A percentile compares a stretch with the other conserved stretches of the same genome.
Evolutionary conservation across 192 early-diverging fungal genomes (phyloP).

Genomic region (Backusella liffmaniae): DNA sequence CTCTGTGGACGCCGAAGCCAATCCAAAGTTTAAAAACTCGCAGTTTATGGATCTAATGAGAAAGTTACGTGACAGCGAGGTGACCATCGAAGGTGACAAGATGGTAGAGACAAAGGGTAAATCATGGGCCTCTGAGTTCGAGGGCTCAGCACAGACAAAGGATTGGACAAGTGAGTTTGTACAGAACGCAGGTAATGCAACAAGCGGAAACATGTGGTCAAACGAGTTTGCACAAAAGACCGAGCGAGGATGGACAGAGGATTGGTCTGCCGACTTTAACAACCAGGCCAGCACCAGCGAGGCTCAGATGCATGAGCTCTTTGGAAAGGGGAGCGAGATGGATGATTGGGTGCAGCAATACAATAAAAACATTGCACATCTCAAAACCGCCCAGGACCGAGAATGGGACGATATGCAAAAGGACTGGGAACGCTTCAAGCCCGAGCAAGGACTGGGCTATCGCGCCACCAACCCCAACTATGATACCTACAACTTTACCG

Average conservation of each 20-base stretch:
- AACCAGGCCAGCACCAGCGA: not conserved
- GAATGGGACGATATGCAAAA: conserved; percentile 74
- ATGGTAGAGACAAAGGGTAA: conserved; percentile 60
- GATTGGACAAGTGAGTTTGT: conserved; percentile 34
- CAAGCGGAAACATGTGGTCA: conserved; percentile 34
- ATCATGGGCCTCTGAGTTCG: conserved; percentile 39
- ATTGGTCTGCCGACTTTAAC: conserved; percentile 17
- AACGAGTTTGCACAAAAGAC: conserved; percentile 21
- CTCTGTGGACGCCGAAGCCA: conserved; percentile 67
- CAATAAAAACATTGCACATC: conserved; percentile 65
- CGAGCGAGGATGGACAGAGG: conserved; percentile 26
- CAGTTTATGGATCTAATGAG: conserved; percentile 93
- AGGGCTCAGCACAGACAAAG: not conserved
- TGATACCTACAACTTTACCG: conserved; percentile 73
- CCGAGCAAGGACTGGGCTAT: conserved; percentile 43
- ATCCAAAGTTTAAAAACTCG: conserved; percentile 92
- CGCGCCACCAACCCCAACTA: conserved; percentile 55
- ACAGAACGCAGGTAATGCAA: not conserved
- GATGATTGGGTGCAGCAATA: conserved; percentile 71
- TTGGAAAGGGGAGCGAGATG: conserved; percentile 49
- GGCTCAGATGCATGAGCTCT: conserved; percentile 47
- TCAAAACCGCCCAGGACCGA: conserved; percentile 60
- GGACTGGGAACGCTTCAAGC: conserved; percentile 56
- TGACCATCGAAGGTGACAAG: conserved; percentile 86
- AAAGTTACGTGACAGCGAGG: conserved; percentile 84